Evolutionary conservation across 1,284 basidiomycete genomes (phyloP).

Genomic region (Puccinia coronata): DNA sequence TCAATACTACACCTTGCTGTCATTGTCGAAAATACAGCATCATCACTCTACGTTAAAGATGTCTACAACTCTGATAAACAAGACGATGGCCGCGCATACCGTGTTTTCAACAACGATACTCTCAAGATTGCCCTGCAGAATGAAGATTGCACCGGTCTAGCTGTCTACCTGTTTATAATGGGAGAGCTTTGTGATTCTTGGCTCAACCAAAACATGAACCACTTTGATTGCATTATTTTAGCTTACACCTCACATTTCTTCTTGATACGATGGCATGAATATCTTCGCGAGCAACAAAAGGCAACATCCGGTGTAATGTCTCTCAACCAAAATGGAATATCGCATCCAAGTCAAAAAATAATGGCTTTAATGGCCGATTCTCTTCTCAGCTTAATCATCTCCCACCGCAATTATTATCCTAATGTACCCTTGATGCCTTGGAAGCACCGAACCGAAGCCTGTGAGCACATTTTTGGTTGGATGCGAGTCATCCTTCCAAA

Average conservation of each 20-base stretch:
- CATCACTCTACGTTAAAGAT: constrained; percentile 1
- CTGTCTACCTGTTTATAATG: not conserved
- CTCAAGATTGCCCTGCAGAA: not conserved
- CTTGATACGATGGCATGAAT: not conserved
- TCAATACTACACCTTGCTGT: not conserved
- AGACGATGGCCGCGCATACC: not conserved
- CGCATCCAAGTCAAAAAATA: not conserved
- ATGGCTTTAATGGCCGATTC: no score
- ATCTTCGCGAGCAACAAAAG: not conserved
- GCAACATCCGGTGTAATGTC: not conserved
- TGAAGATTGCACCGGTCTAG: not conserved
- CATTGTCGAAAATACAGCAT: not conserved
- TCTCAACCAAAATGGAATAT: not conserved
- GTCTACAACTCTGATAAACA: not conserved
- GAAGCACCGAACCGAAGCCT: not conserved
- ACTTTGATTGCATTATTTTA: not conserved
- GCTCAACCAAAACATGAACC: not conserved
- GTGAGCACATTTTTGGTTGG: constrained; percentile 17
- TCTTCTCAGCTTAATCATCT: no score
- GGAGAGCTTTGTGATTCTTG: constrained; percentile 20
- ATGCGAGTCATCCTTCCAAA: constrained; percentile 17
- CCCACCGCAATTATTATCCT: not conserved
- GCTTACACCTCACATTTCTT: not conserved
- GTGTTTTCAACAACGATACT: not conserved
- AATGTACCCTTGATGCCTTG: not conserved